Base-by-base conservation (phyloP, 2,329 filamentous ascomycete genomes). In the Sporothrix variecibatus region DNA sequence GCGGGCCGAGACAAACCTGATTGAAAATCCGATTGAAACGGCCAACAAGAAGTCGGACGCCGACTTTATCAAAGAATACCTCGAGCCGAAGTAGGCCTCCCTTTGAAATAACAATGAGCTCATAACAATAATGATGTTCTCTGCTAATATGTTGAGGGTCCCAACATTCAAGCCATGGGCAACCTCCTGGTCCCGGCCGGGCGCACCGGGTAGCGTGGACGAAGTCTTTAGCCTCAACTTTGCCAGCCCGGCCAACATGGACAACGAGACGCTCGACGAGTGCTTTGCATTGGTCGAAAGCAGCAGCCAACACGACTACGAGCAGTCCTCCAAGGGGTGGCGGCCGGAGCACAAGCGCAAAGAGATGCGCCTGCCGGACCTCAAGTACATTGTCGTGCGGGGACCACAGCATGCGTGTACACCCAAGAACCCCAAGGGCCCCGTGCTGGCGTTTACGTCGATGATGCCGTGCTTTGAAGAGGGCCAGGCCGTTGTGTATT, bases 381-480 rank as follows among this genome's bases (percentile, higher is more conserved):
- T 95, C 80, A 87, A 91, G 60, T 95, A 94, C 80, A 83, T 94
- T 8, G 81, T 94, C 3, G 86, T 93, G 73, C 49, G 58, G n/a
- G 38, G 26, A 26, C 40, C 65, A 9, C n/a, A 28, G 65, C 23
- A 20, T 28, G 43, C 6, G 11, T 28, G 17, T 28, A n/a, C 58
- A 26, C 43, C 43, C 43, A 3, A 20, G 15, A 20, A 49, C 15
- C 43, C 43, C 43, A 20, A 49, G 43, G 43, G 43, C 15, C 43
- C 43, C 43, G 43, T 49, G 43, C 15, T 49, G 43, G 43, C 43
- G 43, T 92, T 93, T 78, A 85, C 87, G 0, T 92, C 90, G n/a
- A 84, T 93, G 78, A 91, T 93, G 90, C 87, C 92, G n/a, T 92
- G 90, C 1, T 88, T 88, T 78, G 92, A 94, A 79, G 89, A 91